Base-by-base conservation (phyloP, 768 basidiomycete genomes). In the Lentinula sp. region DNA sequence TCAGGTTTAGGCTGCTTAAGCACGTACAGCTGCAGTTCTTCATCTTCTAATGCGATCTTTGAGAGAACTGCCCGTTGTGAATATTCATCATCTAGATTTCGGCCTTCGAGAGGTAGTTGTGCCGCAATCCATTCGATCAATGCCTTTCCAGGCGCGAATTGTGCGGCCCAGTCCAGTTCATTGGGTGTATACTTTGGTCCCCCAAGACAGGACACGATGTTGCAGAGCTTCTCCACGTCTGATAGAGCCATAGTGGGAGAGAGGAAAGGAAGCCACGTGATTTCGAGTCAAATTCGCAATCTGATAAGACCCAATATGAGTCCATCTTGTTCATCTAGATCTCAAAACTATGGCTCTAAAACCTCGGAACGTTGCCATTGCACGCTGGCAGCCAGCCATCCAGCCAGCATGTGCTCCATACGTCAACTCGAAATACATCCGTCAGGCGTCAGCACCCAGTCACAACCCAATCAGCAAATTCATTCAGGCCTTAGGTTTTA, bases 81-180 rank as follows among this genome's bases (percentile, higher is more conserved):
- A 43, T 52, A 37, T 23, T 13, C 21, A 34, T 46, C 58, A 37
- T 65, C 65, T 13, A 5, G 8, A 40, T 18, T n/a, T 50, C 61
- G 31, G 48, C 63, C 21, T 64, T 56, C 31, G 23, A 15, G 5
- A 49, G 34, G 11, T 49, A 43, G 34, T 61, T 76, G 76, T 18
- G 60, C 65, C 6, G 69, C 70, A 11, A 79, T 61, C 72, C 73
- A 74, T 32, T 73, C 65, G 21, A 78, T 43, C 10, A 78, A 62
- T 31, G 53, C 54, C 32, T 67, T 67, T 2, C 76, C 75, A 6
- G 69, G 67, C 5, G 76, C 71, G 2, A 75, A 59, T 60, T 72
- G 69, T 18, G 61, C 59, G 2, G 71, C 70, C 74, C 74, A 73
- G 57, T 72, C 69, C 0, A 78, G 66, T 31, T 77, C 73, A 11